phyloP scores from a whole-genome alignment of 192 early-diverging fungal species.

The Physocladia obscura region DNA sequence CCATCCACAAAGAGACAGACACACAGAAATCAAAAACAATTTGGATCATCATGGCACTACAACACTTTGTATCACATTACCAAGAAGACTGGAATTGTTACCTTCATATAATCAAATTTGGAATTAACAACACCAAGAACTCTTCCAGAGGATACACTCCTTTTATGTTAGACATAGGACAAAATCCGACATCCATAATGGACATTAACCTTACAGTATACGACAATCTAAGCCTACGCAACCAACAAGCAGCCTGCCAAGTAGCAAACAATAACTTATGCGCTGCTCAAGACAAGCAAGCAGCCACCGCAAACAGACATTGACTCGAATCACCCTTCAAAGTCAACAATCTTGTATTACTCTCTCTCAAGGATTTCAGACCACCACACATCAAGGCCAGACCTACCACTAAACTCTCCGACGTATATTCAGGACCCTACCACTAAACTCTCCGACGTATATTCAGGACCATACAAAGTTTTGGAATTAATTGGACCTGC shows the following conservation, averaged over 20 bases:
- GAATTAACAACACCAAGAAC: slow-evolving; percentile 52
- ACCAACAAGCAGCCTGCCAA: neutral
- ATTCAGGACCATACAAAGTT: no score
- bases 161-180: neutral
- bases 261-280: slow-evolving; percentile 11
- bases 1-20: slow-evolving; percentile 21
- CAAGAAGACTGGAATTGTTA: neutral
- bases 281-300: slow-evolving; percentile 17
- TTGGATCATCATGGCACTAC: slow-evolving; percentile 22
- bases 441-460: no score
- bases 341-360: slow-evolving; percentile 14
- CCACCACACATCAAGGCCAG: neutral
- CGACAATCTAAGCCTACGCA: neutral
- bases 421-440: slow-evolving; percentile 13
- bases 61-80: slow-evolving; percentile 37
- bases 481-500: no score
- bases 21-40: slow-evolving; percentile 32
- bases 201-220: neutral
- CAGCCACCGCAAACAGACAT: neutral
- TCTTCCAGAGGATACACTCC: slow-evolving; percentile 28
- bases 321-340: slow-evolving; percentile 8
- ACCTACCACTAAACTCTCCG: slow-evolving; percentile 15
- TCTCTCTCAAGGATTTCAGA: slow-evolving; percentile 4
- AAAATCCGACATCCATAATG: neutral
- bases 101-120: slow-evolving; percentile 20